A percentile compares a stretch with the other conserved stretches of the same genome.
phyloP scores from a whole-genome alignment of 176 grass and related monocot genomes.

The Themeda triandra region DNA sequence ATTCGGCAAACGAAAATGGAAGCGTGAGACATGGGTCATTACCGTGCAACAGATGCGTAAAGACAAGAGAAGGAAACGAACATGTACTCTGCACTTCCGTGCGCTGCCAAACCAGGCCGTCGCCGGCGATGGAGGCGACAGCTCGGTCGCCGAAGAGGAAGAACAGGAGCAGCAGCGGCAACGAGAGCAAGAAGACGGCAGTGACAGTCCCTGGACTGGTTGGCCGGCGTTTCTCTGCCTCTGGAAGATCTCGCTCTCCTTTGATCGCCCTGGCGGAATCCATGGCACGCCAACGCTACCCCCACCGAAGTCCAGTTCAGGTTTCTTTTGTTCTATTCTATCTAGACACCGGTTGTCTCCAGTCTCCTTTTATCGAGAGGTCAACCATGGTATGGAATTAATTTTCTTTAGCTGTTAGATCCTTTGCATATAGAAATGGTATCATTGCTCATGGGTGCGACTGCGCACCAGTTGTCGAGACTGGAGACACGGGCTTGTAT shows the following conservation, averaged over 20 bases:
- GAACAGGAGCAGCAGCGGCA: slow-evolving; percentile 19
- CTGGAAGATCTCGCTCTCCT: neutral
- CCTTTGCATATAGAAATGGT: neutral
- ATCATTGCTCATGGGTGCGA: neutral
- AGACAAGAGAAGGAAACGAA: neutral
- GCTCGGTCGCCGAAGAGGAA: slow-evolving; percentile 29
- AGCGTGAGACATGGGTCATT: neutral
- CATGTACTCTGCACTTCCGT: neutral
- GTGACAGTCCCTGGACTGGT: neutral
- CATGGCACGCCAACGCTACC: neutral
- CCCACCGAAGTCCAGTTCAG: neutral
- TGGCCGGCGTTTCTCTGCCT: slow-evolving; percentile 5
- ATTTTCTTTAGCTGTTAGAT: neutral
- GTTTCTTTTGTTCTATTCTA: neutral
- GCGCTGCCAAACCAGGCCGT: neutral
- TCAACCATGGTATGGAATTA: slow-evolving; percentile 21
- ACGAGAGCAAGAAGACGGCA: slow-evolving; percentile 13
- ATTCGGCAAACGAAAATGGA: neutral
- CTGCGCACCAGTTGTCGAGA: neutral
- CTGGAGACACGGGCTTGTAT: neutral
- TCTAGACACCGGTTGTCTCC: no score
- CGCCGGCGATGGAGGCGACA: slow-evolving; percentile 20
- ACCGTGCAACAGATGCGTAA: neutral
- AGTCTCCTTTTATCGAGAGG: neutral
- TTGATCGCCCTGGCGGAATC: neutral